These are phyloP conservation scores for Eucalyptus pauciflora DNA, from an alignment of 345 rosid species.

Conservation along the genomic window DNA sequence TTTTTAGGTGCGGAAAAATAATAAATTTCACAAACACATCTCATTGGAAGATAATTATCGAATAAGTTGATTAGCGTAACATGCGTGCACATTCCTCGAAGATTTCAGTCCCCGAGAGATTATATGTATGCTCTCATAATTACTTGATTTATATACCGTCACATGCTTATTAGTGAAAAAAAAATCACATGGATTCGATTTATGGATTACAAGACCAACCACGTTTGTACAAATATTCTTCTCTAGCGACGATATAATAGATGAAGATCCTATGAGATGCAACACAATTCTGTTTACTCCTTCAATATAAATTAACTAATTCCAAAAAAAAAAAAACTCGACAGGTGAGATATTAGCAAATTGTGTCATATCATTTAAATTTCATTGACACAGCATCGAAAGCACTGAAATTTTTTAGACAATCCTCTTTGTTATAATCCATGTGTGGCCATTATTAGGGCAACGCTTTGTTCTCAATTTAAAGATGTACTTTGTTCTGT, in stretches of 20 bases:
- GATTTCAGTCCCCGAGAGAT: neutral
- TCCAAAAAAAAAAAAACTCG: neutral
- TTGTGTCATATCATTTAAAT: neutral
- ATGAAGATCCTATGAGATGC: neutral
- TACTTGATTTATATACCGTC: neutral
- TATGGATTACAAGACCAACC: neutral
- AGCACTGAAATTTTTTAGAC: neutral
- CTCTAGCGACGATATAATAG: neutral
- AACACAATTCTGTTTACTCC: neutral
- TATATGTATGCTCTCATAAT: neutral
- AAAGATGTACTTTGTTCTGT: neutral
- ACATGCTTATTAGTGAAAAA: no score
- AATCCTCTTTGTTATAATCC: neutral
- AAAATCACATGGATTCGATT: no score
- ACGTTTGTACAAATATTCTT: neutral
- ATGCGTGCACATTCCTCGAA: neutral
- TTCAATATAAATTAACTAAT: neutral
- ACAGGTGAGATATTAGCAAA: neutral
- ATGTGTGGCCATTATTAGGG: neutral
- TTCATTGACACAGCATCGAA: neutral
- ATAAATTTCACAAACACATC: neutral
- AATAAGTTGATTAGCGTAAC: neutral
- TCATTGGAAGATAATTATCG: neutral
- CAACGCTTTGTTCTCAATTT: neutral
- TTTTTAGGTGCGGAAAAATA: neutral